Evolutionary conservation across 2,329 filamentous ascomycete species (phyloP).

Genomic region (Ascochyta lentis): DNA sequence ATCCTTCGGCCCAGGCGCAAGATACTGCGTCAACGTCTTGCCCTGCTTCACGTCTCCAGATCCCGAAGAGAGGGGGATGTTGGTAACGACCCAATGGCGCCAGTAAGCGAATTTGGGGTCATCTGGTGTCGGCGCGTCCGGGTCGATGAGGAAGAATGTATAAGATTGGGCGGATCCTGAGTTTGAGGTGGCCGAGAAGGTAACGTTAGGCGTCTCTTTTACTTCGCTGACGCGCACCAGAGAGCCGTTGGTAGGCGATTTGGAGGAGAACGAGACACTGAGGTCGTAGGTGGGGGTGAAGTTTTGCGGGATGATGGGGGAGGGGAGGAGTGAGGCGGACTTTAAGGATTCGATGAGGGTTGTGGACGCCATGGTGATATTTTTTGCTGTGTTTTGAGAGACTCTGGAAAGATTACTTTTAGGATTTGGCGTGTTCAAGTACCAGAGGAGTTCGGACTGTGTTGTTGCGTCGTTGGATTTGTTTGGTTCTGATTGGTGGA

Average conservation of each 20-base stretch:
- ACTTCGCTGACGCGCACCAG: slow-evolving; percentile 47
- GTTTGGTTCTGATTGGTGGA: slow-evolving; percentile 18
- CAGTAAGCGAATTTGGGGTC: slow-evolving; percentile 63
- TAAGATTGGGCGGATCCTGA: slow-evolving; percentile 41
- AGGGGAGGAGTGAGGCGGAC: slow-evolving; percentile 38
- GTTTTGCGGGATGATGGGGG: slow-evolving; percentile 49
- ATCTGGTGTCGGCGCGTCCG: slow-evolving; percentile 62
- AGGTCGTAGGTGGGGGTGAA: slow-evolving; percentile 55
- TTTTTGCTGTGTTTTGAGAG: not conserved
- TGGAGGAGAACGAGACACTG: slow-evolving; percentile 40
- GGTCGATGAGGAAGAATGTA: slow-evolving; percentile 60
- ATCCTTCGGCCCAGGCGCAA: slow-evolving; percentile 45
- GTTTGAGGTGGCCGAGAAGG: slow-evolving; percentile 39
- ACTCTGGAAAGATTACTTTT: not conserved
- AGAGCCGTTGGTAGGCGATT: slow-evolving; percentile 33
- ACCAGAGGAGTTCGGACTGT: slow-evolving; percentile 6
- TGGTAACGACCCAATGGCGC: slow-evolving; percentile 60
- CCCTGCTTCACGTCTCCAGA: slow-evolving; percentile 11
- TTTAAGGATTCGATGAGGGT: slow-evolving; percentile 34
- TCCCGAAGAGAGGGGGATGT: slow-evolving; percentile 17
- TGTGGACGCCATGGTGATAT: slow-evolving; percentile 6
- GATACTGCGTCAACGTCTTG: slow-evolving; percentile 38
- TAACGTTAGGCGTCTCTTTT: slow-evolving; percentile 24
- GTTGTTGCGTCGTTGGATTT: slow-evolving; percentile 9
- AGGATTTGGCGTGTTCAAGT: slow-evolving; percentile 1